These are phyloP conservation scores for Talaromyces sp. DNA, from an alignment of 2,329 filamentous ascomycete species.

Conservation along the genomic window DNA sequence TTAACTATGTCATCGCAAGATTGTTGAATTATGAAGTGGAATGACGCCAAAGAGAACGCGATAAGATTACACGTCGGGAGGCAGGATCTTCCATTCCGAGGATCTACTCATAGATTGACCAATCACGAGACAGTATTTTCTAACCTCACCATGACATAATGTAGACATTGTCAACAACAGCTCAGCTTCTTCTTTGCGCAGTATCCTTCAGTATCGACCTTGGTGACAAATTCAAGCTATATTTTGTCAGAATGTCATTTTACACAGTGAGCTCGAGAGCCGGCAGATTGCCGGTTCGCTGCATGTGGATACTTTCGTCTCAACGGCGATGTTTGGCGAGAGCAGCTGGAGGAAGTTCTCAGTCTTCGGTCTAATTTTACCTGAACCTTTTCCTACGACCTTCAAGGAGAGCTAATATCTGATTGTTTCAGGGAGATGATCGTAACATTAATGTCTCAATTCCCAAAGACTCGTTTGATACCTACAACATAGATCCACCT, in stretches of 20 bases:
- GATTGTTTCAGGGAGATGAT: constrained; percentile 69
- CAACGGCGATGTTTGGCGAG: constrained; percentile 7
- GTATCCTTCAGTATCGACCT: no score
- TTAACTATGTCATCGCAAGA: not conserved
- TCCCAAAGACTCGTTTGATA: constrained; percentile 95
- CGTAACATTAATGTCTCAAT: constrained; percentile 82
- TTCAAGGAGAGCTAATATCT: not conserved
- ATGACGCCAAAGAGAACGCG: not conserved
- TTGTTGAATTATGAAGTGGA: not conserved
- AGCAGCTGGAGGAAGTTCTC: not conserved
- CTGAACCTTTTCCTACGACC: not conserved
- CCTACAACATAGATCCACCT: constrained; percentile 92
- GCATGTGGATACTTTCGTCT: not conserved
- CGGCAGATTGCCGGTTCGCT: not conserved
- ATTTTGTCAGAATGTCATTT: not conserved
- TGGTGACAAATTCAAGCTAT: not conserved
- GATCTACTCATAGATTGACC: constrained; percentile 1
- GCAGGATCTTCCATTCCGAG: not conserved
- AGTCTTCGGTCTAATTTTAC: not conserved
- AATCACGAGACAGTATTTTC: constrained; percentile 1
- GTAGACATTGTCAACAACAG: constrained; percentile 2
- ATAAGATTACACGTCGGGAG: not conserved
- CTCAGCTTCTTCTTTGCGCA: not conserved
- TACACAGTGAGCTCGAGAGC: not conserved
- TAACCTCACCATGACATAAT: constrained; percentile 15